phyloP scores from a whole-genome alignment of 2,329 filamentous ascomycete genomes.

The Albophoma yamanashiensis region DNA sequence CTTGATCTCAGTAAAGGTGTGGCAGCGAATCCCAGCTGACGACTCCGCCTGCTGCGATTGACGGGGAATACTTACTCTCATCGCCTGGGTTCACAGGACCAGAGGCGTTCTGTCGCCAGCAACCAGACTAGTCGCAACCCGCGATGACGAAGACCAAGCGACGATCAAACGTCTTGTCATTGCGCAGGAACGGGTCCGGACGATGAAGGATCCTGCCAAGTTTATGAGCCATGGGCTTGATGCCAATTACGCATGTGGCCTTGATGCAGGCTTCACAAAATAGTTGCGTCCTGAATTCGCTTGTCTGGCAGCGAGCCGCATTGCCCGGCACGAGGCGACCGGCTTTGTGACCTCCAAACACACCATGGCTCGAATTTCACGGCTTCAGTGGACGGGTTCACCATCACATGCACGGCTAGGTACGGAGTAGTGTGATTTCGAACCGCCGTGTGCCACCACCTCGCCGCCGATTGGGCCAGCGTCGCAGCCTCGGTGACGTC shows the following conservation, averaged over 20 bases:
- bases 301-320: not conserved
- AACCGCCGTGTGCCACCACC: not conserved
- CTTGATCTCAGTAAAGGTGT: not conserved
- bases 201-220: not conserved
- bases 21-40: not conserved
- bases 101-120: not conserved
- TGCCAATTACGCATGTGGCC: not conserved
- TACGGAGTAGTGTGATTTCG: not conserved
- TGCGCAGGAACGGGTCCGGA: not conserved
- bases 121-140: not conserved
- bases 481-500: not conserved
- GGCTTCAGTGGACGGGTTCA: not conserved
- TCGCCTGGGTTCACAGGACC: not conserved
- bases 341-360: not conserved
- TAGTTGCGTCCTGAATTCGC: too few species aligned
- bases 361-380: not conserved
- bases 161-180: not conserved
- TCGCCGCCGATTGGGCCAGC: not conserved
- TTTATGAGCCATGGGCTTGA: not conserved
- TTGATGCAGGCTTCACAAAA: not conserved
- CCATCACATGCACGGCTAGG: not conserved
- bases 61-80: not conserved
- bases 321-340: not conserved
- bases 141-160: not conserved
- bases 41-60: not conserved